Evolutionary conservation across 2,329 filamentous ascomycete genomes (phyloP).

Genomic region (Myriosclerotinia curreyana): DNA sequence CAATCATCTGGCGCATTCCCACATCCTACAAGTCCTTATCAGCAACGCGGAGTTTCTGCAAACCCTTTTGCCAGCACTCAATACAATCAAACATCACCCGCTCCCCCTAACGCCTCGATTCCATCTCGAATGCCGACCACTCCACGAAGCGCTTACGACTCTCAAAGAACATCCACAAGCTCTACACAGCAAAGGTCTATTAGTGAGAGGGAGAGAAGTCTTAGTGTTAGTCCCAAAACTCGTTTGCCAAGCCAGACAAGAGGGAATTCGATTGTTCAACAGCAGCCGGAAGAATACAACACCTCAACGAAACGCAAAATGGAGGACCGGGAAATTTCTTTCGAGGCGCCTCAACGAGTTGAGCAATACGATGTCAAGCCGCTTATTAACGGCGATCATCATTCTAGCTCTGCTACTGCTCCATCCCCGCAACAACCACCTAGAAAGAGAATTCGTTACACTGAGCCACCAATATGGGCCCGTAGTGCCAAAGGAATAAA

Average conservation of each 20-base stretch:
- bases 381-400: conserved; percentile 31
- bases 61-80: conserved; percentile 28
- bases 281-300: conserved; percentile 30
- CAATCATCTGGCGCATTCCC: conserved; percentile 47
- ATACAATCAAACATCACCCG: conserved; percentile 38
- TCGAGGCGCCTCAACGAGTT: conserved; percentile 27
- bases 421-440: conserved; percentile 42
- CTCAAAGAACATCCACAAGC: conserved; percentile 46
- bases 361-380: conserved; percentile 26
- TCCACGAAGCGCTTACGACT: conserved; percentile 46
- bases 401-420: conserved; percentile 22
- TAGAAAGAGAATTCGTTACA: conserved; percentile 49
- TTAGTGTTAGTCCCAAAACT: conserved; percentile 79
- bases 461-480: conserved; percentile 51
- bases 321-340: conserved; percentile 33
- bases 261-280: conserved; percentile 23
- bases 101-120: conserved; percentile 42
- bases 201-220: conserved; percentile 64
- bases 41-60: conserved; percentile 46
- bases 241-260: conserved; percentile 44
- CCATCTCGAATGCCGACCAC: conserved; percentile 44
- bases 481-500: conserved; percentile 32
- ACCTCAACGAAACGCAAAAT: conserved; percentile 35
- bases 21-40: conserved; percentile 59
- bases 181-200: conserved; percentile 47